Evolutionary conservation across 192 early-diverging fungal species (phyloP), one percentile per base, ranked within the genome.

Genomic region (Backusella liffmaniae): DNA sequence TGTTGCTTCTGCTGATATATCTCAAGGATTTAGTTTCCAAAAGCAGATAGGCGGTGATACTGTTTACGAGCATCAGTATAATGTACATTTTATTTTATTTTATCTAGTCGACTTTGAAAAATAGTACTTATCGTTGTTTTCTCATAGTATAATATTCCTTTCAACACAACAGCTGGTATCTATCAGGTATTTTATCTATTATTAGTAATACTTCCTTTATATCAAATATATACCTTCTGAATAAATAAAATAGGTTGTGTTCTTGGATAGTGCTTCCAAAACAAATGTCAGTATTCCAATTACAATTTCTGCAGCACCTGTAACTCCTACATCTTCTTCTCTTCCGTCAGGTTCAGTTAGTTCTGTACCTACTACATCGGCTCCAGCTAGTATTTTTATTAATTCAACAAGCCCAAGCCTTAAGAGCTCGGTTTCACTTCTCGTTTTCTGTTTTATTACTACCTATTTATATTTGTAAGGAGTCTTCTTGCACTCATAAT

Each of bases 321-420:
- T 56, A 56, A 21, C 36, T 46, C 67, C 74, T 62, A 59, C 18
- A 37, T 29, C 53, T 37, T 23, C 53, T 49, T 26, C 41, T 62
- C 10, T 32, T 23, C 37, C 73, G 3, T 30, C 56, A n/a, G 73
- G 26, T 21, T 73, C 73, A 35, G 39, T 95, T 94, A 95, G 94
- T 94, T 85, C 95, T 93, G 85, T 97, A 97, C 91, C 97, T 97
- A 85, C 93, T 93, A 92, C 29, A 32, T n/a, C 26, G 18, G 7
- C 70, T 53, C 46, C 42, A 51, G 42, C 44, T 36, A 68, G 35
- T 9, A 12, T 21, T 23, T 56, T 56, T 9, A 56, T 21, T 3
- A 68, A 68, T 10, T 68, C 67, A 68, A 35, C 67, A 36, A 68
- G 35, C 67, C 6, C 29, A 16, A 18, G n/a, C 9, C 67, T 35